Base-by-base conservation (phyloP, 148 eudicot species). In the Vaccinium myrtillus region DNA sequence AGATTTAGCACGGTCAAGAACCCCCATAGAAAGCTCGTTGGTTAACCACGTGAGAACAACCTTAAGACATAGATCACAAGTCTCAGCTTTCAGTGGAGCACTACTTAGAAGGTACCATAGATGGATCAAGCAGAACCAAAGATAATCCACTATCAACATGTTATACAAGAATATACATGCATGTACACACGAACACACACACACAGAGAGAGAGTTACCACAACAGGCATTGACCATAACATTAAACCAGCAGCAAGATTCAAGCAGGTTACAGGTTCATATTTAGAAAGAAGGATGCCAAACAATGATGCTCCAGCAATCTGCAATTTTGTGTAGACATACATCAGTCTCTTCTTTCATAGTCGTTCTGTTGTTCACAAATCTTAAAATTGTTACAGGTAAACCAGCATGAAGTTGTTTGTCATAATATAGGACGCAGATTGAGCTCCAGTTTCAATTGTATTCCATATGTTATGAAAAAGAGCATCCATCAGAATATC, bases 231-330 rank as follows among this genome's bases (percentile, higher is more conserved):
- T 50, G 94, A 87, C 88, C 93, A 88, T 80, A 95, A 89, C 95
- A 95, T 95, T 86, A 93, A 91, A 83, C 92, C 86, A 85, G 95
- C 98, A 84, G 98, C 96, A 55, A 95, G 89, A 89, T 92, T 90
- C 88, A 95, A 90, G 93, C 98, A 94, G 85, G 91, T 91, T 76
- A 94, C 98, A 19, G 93, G 89, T 83, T 95, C 95, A 91, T 95
- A 91, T 87, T 91, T 94, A 32, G 98, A 92, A 65, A 94, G 87
- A 82, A 95, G 93, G 84, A 93, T 85, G 67, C 98, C 98, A 86
- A 95, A 95, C 61, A 95, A 55, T 71, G 96, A 92, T 89, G 98
- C 98, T 83, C 98, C 98, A 15, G 92, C 92, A 89, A 95, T 94
- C 98, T 95, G 92, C 90, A 89, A 77, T 70, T 36, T 21, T 48